Conservation (phyloP, 352 stramenopile species). For the Hyphochytrium catenoides region DNA sequence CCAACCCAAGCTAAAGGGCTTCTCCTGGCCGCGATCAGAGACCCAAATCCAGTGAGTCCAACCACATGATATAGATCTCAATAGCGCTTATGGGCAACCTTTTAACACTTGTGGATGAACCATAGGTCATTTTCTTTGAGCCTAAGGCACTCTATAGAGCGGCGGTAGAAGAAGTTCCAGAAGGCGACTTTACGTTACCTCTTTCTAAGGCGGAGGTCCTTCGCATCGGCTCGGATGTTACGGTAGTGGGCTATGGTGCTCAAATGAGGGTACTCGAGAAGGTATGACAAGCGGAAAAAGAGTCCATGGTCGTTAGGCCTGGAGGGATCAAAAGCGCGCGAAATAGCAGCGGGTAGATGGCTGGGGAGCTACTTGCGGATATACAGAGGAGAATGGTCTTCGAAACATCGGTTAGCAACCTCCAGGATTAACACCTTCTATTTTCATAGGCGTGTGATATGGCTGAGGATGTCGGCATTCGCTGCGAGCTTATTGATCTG, state of each 20-base stretch:
- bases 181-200: constrained; percentile 79
- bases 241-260: constrained; percentile 79
- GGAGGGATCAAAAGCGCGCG: not conserved
- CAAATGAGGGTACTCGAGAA: constrained; percentile 63
- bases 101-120: too few relatives aligned
- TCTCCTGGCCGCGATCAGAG: constrained; percentile 79
- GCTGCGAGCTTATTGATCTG: constrained; percentile 91
- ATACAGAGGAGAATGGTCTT: constrained; percentile 1
- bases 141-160: constrained; percentile 93
- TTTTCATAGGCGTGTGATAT: constrained; percentile 31
- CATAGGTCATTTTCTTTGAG: constrained; percentile 81
- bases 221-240: constrained; percentile 70
- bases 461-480: constrained; percentile 72
- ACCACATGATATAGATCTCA: not conserved
- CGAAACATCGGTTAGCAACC: not conserved
- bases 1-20: constrained; percentile 85
- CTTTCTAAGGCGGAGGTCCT: constrained; percentile 85
- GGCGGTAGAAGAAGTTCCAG: constrained; percentile 80
- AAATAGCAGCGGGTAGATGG: constrained; percentile 1
- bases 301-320: not conserved
- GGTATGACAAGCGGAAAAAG: constrained; percentile 4
- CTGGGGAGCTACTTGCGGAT: not conserved
- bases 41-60: constrained; percentile 64
- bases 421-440: not conserved
- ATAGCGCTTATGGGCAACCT: too few relatives aligned